Conservation (phyloP, 495 filamentous ascomycete species). For the Xylaria grammica region DNA sequence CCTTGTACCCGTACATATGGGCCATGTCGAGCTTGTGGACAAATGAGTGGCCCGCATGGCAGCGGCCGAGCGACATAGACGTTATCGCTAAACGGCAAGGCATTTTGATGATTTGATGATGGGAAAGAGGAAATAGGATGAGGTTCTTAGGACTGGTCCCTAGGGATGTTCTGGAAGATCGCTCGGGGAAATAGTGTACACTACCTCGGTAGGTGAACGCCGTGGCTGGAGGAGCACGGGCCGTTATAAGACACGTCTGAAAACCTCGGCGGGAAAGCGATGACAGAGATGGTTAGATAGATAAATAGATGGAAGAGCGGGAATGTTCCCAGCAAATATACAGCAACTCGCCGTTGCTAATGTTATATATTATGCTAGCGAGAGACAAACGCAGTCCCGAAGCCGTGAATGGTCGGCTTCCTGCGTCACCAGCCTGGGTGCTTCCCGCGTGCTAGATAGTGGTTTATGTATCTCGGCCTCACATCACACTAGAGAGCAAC, state of each 20-base stretch:
- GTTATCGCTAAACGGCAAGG: constrained; percentile 59
- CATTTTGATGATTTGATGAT: constrained; percentile 30
- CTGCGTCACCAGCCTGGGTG: constrained; percentile 27
- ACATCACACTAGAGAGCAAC: no score
- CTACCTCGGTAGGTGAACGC: no score
- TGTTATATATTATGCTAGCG: no score
- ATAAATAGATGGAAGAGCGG: background rate
- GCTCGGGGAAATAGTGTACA: background rate
- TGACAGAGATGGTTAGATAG: no score
- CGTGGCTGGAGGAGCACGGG: background rate
- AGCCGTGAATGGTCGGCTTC: constrained; percentile 25
- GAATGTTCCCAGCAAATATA: background rate
- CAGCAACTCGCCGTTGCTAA: background rate
- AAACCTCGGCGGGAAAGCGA: background rate
- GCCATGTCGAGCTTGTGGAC: constrained; percentile 70
- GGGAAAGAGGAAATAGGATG: background rate
- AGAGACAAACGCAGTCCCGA: constrained; percentile 16
- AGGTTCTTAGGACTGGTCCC: background rate
- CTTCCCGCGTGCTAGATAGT: constrained; percentile 13
- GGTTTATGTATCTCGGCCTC: background rate
- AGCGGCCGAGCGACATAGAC: constrained; percentile 75
- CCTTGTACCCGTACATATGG: constrained; percentile 66
- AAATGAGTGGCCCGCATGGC: constrained; percentile 61
- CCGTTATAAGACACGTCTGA: background rate
- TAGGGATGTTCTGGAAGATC: background rate